Evolutionary conservation across 768 basidiomycete genomes (phyloP), one percentile per base, ranked within the genome.

Genomic region (Lactifluus subvellereus): DNA sequence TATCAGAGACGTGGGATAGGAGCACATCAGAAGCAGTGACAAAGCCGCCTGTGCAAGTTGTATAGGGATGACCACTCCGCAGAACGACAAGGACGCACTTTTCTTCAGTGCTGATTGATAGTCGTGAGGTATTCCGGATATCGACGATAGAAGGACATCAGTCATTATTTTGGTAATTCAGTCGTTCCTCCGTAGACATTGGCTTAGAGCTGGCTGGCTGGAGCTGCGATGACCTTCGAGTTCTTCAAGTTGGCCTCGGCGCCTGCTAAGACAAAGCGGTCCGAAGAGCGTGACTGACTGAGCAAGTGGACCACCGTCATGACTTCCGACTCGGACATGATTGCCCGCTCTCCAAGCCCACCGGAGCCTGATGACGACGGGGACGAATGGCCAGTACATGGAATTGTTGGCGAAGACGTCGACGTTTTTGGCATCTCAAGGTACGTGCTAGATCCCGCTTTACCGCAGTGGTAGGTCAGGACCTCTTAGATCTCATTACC

Each of bases 21-120:
- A 89, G 66, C 33, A 88, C 70, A 57, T 88, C 84, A 35, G 75
- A 70, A 9, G 79, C 58, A 35, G 77, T 78, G 54, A 67, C 71
- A 62, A 86, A 72, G 61, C 80, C 79, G 53, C 81, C 86, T 87
- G 68, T 57, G 11, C 8, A 18, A n/a, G 32, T 49, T 47, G 33
- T 33, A 57, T 20, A 27, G 18, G 33, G 10, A 32, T 22, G 22
- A 37, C 20, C 18, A 33, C 14, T 30, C n/a, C 10, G 27, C 5
- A 43, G 42, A 51, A 33, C 30, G 40, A 3, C 3, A 32, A 22
- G n/a, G n/a, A 48, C 54, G 32, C 7, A 64, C 63, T 48, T 54
- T 56, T 64, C 38, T 64, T 64, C 54, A 64, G 40, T 37, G 54
- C 54, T 6, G 54, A 35, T 16, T 37, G 59, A 11, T 58, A 48